phyloP scores from a whole-genome alignment of 2,329 filamentous ascomycete species.

The Colletotrichum costaricense region DNA sequence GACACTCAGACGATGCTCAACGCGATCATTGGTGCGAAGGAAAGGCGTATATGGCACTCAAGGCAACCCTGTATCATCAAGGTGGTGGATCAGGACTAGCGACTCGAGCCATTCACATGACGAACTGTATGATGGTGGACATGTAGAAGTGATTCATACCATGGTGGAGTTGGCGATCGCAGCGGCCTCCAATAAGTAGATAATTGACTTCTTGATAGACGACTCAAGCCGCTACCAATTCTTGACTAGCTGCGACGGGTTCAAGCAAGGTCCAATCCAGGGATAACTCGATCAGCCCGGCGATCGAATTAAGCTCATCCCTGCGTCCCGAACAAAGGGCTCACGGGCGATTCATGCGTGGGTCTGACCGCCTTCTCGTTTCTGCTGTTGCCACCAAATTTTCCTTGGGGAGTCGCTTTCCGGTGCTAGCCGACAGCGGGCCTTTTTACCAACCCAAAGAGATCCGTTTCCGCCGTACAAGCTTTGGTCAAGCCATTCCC shows the following conservation, averaged over 20 bases:
- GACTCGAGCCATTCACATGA: conserved; percentile 13
- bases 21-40: conserved; percentile 66
- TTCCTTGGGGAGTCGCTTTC: conserved; percentile 17
- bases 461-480: conserved; percentile 15
- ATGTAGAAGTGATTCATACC: conserved; percentile 5
- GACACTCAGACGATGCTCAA: conserved; percentile 70
- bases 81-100: conserved; percentile 57
- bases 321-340: conserved; percentile 25
- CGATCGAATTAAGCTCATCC: conserved; percentile 30
- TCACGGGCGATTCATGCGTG: conserved; percentile 19
- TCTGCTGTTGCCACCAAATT: conserved; percentile 31
- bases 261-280: not conserved
- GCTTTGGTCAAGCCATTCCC: conserved; percentile 12
- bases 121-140: conserved; percentile 24
- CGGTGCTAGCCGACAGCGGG: conserved; percentile 31
- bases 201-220: conserved; percentile 12
- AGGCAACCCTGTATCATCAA: conserved; percentile 66
- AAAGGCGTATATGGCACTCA: conserved; percentile 74
- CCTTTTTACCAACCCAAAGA: conserved; percentile 6
- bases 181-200: conserved; percentile 26
- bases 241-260: not conserved
- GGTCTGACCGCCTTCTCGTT: conserved; percentile 31
- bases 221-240: not conserved
- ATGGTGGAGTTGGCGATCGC: conserved; percentile 12
- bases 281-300: conserved; percentile 11